Percentiles rank a stretch among this genome's conserved stretches.
Evolutionary conservation across 2,329 filamentous ascomycete genomes (phyloP).

Genomic region (Colletotrichum chlorophyti): DNA sequence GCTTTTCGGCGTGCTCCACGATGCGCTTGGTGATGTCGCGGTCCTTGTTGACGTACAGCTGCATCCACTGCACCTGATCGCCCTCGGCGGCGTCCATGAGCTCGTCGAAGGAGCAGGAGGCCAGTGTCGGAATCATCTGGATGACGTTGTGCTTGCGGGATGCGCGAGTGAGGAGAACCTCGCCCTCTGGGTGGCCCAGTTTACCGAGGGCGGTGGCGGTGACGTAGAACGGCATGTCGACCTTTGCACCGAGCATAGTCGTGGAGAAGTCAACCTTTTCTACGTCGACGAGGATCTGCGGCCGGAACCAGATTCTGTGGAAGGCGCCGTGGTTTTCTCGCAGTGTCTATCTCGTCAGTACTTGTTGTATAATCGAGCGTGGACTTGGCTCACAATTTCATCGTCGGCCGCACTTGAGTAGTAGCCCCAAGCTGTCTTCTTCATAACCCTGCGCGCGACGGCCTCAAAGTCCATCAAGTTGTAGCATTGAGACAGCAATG

Average conservation of each 20-base stretch:
- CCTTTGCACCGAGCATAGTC: slow-evolving; percentile 90
- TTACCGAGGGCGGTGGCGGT: slow-evolving; percentile 96
- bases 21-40: slow-evolving; percentile 89
- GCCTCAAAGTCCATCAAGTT: slow-evolving; percentile 96
- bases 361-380: background rate
- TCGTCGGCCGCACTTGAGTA: slow-evolving; percentile 94
- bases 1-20: slow-evolving; percentile 86
- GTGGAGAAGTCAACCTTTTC: slow-evolving; percentile 86
- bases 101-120: slow-evolving; percentile 97
- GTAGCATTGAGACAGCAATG: slow-evolving; percentile 84
- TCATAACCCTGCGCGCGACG: slow-evolving; percentile 90
- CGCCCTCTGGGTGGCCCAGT: slow-evolving; percentile 90
- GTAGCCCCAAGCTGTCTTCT: slow-evolving; percentile 96
- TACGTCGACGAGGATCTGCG: slow-evolving; percentile 87
- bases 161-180: slow-evolving; percentile 87
- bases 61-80: slow-evolving; percentile 92
- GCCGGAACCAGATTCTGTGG: slow-evolving; percentile 97
- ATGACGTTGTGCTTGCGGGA: slow-evolving; percentile 87
- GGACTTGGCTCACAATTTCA: slow-evolving; percentile 73
- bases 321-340: slow-evolving; percentile 95
- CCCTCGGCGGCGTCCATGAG: slow-evolving; percentile 84
- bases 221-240: slow-evolving; percentile 90
- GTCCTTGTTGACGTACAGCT: slow-evolving; percentile 97
- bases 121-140: slow-evolving; percentile 98
- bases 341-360: slow-evolving; percentile 69